Evolutionary conservation across 805 yeast genomes (phyloP).

Genomic region (Monosporozyma unispora): DNA sequence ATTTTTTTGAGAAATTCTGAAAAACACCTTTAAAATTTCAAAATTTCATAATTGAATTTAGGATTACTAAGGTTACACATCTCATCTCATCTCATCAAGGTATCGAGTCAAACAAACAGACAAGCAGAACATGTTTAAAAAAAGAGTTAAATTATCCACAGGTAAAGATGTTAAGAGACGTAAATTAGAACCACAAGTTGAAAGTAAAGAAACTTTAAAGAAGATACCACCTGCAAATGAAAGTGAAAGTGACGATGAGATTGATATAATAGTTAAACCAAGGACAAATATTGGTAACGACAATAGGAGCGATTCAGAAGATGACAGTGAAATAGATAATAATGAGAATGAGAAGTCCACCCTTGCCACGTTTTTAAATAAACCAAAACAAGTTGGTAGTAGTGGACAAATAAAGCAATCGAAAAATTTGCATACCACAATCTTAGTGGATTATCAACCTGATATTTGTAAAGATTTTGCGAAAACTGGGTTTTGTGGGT

Average conservation of each 20-base stretch:
- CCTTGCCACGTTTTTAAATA: background rate
- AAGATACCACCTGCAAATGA: background rate
- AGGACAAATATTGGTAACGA: background rate
- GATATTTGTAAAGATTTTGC: slow-evolving; percentile 90
- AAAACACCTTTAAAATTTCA: too few relatives aligned
- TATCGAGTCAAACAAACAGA: background rate
- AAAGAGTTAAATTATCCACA: slow-evolving; percentile 11
- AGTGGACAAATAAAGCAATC: slow-evolving; percentile 18
- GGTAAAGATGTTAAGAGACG: slow-evolving; percentile 9
- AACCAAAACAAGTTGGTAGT: background rate
- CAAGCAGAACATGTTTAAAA: slow-evolving; percentile 18
- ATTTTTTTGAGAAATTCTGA: too few relatives aligned
- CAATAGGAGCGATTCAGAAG: background rate
- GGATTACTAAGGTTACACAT: too few relatives aligned
- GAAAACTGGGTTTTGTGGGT: slow-evolving; percentile 92
- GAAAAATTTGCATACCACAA: slow-evolving; percentile 51
- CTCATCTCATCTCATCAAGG: background rate
- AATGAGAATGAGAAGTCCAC: background rate
- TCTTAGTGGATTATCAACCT: slow-evolving; percentile 77
- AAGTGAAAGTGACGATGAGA: background rate
- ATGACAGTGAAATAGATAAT: background rate
- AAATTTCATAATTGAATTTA: too few relatives aligned
- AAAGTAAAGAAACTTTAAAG: background rate
- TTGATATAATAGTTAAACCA: background rate
- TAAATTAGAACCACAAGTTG: slow-evolving; percentile 3